Evolutionary conservation across 495 filamentous ascomycete genomes (phyloP), one percentile per base, ranked within the genome.

Genomic region (Thermochaetoides thermophila): DNA sequence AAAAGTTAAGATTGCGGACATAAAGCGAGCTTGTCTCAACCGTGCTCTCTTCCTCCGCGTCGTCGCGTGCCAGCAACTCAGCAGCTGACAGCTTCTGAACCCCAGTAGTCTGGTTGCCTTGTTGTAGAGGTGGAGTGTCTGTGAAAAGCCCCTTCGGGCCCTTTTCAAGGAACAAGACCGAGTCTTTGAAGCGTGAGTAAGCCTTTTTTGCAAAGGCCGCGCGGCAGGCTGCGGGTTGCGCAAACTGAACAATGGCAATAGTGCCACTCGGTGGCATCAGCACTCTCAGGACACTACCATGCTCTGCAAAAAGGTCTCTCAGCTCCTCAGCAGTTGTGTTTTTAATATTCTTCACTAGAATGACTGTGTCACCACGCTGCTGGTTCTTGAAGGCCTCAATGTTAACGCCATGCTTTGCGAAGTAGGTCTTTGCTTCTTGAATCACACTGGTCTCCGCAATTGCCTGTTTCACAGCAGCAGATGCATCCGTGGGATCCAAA

Each of bases 381-480:
- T 72, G 68, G 22, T 68, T 73, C 52, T 85, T 85, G 59, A 99
- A 96, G 7, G 86, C 76, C 35, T 93, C 71, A 14, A 99, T 64
- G 52, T 95, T 82, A 5, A 96, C 81, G 14, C 89, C 89, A 33
- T 94, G 78, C 5, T 74, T 63, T 16, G 68, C 61, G 46, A 99
- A 93, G 56, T 86, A 99, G 9, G 73, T 60, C 50, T 93, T 96
- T 0, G 87, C 92, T 51, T 96, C 91, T 61, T 92, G 82, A 39
- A 99, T 95, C 31, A 93, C 69, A 42, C 86, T 80, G 14, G 91
- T 95, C 60, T 99, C 89, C 23, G 91, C 89, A 52, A 92, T 81
- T 24, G 89, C 89, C 61, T 96, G 89, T 58, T 87, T 92, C 24
- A 96, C 81, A 23, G 84, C 87, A 33, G 86, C 84, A 52, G 91